Evolutionary conservation across 805 yeast species (phyloP).

Genomic region (Suhomyces xylopsoci): DNA sequence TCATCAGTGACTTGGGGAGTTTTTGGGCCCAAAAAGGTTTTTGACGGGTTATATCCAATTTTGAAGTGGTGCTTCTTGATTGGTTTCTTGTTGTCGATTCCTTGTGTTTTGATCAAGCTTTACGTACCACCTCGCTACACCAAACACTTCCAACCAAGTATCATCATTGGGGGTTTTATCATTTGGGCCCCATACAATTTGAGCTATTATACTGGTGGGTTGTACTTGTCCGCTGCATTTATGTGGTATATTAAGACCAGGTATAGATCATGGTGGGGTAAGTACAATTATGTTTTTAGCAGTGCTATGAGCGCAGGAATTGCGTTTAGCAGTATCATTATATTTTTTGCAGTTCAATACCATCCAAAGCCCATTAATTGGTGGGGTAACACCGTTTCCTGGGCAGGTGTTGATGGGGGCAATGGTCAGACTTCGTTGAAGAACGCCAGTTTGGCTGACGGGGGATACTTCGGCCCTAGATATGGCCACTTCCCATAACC

Average conservation of each 20-base stretch:
- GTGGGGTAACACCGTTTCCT: constrained; percentile 30
- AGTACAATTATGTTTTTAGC: constrained; percentile 30
- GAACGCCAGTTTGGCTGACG: constrained; percentile 20
- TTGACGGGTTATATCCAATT: constrained; percentile 29
- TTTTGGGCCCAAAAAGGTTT: constrained; percentile 36
- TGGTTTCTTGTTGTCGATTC: constrained; percentile 26
- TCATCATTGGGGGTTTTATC: constrained; percentile 30
- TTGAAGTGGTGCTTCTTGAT: constrained; percentile 34
- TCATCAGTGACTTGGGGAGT: constrained; percentile 65
- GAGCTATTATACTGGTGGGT: constrained; percentile 25
- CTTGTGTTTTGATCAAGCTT: constrained; percentile 13
- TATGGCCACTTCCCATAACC: constrained; percentile 21
- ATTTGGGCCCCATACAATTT: constrained; percentile 32
- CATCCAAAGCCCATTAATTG: constrained; percentile 24
- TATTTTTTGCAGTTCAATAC: constrained; percentile 36
- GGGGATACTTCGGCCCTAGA: constrained; percentile 38
- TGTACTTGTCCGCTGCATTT: constrained; percentile 22
- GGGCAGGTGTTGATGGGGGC: constrained; percentile 37
- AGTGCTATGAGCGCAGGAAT: constrained; percentile 31
- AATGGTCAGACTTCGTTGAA: constrained; percentile 15
- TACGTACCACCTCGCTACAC: constrained; percentile 14
- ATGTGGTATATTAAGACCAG: constrained; percentile 25
- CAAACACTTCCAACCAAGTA: constrained; percentile 31
- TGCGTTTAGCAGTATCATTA: constrained; percentile 31
- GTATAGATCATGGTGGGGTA: constrained; percentile 32